phyloP scores from a whole-genome alignment of 2,329 filamentous ascomycete species.

The Chaetoscypha palmicola region DNA sequence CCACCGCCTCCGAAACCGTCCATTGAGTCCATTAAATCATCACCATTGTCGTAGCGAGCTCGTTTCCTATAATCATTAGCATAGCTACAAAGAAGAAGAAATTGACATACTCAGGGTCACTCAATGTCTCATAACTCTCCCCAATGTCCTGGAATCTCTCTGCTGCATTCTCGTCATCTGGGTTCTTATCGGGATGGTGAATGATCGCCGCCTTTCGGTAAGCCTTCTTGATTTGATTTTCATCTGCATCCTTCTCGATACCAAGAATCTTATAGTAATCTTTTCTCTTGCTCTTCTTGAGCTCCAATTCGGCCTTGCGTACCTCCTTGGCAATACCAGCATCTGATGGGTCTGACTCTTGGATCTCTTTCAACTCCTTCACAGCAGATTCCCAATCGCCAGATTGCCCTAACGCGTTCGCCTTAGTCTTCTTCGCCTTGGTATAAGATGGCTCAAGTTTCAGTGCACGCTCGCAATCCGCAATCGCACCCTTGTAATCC shows the following conservation, averaged over 20 bases:
- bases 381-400: constrained; percentile 91
- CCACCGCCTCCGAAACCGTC: constrained; percentile 64
- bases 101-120: constrained; percentile 74
- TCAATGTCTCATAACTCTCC: constrained; percentile 93
- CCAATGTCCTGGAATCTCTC: constrained; percentile 96
- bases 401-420: constrained; percentile 77
- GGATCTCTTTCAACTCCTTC: constrained; percentile 78
- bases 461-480: constrained; percentile 79
- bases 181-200: constrained; percentile 97
- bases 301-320: constrained; percentile 81
- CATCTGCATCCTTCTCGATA: constrained; percentile 75
- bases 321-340: constrained; percentile 76
- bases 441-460: constrained; percentile 75
- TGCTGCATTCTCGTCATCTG: constrained; percentile 73
- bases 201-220: constrained; percentile 92
- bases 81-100: constrained; percentile 5
- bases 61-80: constrained; percentile 60
- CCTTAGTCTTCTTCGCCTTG: constrained; percentile 90
- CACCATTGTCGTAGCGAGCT: constrained; percentile 83
- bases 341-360: constrained; percentile 78
- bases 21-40: constrained; percentile 79
- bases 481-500: constrained; percentile 72
- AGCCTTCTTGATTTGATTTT: constrained; percentile 87
- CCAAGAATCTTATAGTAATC: constrained; percentile 98
- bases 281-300: constrained; percentile 96